Percentiles rank a stretch among this genome's conserved stretches.
phyloP scores from a whole-genome alignment of 768 basidiomycete species.

The Pisolithus tinctorius region DNA sequence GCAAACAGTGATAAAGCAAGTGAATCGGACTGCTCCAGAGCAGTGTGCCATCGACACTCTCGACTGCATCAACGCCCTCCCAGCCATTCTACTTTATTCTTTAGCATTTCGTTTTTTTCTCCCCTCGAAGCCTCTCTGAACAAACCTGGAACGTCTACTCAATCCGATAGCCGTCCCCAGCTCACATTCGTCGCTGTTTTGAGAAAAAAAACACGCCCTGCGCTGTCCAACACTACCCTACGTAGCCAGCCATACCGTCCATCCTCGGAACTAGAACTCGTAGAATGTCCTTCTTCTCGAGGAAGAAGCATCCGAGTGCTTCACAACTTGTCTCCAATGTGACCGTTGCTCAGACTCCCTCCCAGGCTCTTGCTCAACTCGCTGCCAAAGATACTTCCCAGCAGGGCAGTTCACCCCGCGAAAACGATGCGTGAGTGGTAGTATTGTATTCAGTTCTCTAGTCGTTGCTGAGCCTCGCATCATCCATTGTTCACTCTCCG shows the following conservation, averaged over 20 bases:
- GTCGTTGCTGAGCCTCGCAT: neutral
- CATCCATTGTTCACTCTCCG: conserved; percentile 11
- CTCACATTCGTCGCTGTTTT: conserved; percentile 2
- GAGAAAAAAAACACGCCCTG: conserved; percentile 5
- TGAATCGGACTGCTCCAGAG: neutral
- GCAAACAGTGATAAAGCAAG: conserved; percentile 3
- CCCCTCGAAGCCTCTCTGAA: conserved; percentile 7
- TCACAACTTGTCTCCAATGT: conserved; percentile 41
- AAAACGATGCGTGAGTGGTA: conserved; percentile 32
- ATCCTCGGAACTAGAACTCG: conserved; percentile 51
- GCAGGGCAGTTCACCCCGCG: conserved; percentile 14
- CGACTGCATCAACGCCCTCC: neutral
- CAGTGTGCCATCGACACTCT: neutral
- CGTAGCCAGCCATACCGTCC: conserved; percentile 58
- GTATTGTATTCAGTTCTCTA: conserved; percentile 1
- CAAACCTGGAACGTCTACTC: no score
- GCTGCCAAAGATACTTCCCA: conserved; percentile 26
- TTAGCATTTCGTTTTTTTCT: conserved; percentile 2
- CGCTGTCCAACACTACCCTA: conserved; percentile 12
- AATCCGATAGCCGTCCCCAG: no score
- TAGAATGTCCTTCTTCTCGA: conserved; percentile 92
- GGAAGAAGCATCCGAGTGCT: conserved; percentile 68
- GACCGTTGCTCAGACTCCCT: conserved; percentile 56
- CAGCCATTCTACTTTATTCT: conserved; percentile 1
- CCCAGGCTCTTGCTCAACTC: conserved; percentile 61